Percentiles rank a stretch among this genome's conserved stretches.
Evolutionary conservation across 106 monocot species (phyloP).

Genomic region (Allium fistulosum): DNA sequence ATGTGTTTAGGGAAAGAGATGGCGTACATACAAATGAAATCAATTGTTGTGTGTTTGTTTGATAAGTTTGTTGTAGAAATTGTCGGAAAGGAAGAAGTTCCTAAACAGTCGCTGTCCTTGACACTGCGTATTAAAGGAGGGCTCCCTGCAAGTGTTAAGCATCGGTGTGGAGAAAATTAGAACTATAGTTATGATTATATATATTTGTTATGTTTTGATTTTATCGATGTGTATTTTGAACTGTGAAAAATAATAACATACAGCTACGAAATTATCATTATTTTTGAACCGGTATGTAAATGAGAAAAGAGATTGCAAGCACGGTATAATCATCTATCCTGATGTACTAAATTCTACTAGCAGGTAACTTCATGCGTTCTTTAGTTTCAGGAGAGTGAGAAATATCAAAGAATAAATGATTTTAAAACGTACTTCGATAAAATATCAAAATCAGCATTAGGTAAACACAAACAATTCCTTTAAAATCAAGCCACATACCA

Average conservation of each 20-base stretch:
- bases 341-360: too few relatives aligned
- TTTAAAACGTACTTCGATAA: too few relatives aligned
- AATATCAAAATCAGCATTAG: too few relatives aligned
- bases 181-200: too few relatives aligned
- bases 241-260: neutral
- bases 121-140: slow-evolving; percentile 23
- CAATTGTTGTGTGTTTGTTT: slow-evolving; percentile 15
- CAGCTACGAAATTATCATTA: neutral
- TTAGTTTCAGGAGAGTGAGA: too few relatives aligned
- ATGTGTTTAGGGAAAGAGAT: slow-evolving; percentile 40
- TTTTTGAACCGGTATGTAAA: neutral
- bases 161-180: neutral
- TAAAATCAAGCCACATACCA: too few relatives aligned
- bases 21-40: slow-evolving; percentile 36
- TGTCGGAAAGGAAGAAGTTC: slow-evolving; percentile 8
- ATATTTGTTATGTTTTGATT: neutral
- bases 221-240: neutral
- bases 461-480: too few relatives aligned
- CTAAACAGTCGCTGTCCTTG: slow-evolving; percentile 1
- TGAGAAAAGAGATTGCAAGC: too few relatives aligned
- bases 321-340: too few relatives aligned
- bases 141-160: slow-evolving; percentile 7
- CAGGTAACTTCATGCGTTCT: too few relatives aligned
- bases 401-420: too few relatives aligned
- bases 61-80: slow-evolving; percentile 17